A percentile compares a stretch with the other conserved stretches of the same genome.
Conservation (phyloP, 129 eudicot species). For the Flaveria robusta region DNA sequence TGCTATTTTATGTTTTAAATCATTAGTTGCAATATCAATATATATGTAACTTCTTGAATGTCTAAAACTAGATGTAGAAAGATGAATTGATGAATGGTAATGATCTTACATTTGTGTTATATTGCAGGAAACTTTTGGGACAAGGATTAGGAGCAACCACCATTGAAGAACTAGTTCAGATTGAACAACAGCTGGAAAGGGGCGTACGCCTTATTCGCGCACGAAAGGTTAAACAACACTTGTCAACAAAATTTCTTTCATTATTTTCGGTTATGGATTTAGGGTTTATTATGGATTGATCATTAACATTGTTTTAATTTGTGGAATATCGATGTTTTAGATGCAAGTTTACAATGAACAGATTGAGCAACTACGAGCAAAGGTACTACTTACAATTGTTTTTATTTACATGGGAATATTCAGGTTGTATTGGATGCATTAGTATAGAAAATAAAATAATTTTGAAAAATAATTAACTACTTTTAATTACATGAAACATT, state of each 20-base stretch:
- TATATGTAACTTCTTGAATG: neutral
- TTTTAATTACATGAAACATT: slow-evolving; percentile 24
- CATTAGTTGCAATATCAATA: neutral
- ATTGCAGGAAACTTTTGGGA: slow-evolving; percentile 74
- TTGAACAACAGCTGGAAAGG: slow-evolving; percentile 76
- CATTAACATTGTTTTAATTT: slow-evolving; percentile 3
- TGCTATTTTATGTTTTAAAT: slow-evolving; percentile 25
- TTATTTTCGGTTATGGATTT: neutral
- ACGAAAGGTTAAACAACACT: slow-evolving; percentile 56
- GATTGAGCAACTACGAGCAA: slow-evolving; percentile 61
- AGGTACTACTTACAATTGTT: slow-evolving; percentile 41
- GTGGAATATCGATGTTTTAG: slow-evolving; percentile 37
- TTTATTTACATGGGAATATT: neutral
- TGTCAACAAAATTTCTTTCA: neutral
- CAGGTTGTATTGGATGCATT: neutral
- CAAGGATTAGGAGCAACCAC: slow-evolving; percentile 71
- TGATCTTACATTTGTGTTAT: neutral
- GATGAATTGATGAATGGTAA: neutral
- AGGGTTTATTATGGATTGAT: slow-evolving; percentile 14
- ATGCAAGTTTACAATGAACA: slow-evolving; percentile 79
- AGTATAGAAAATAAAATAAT: no score
- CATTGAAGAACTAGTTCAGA: slow-evolving; percentile 68
- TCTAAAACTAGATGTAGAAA: slow-evolving; percentile 9
- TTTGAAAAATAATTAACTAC: neutral
- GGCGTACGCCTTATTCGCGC: slow-evolving; percentile 68